Percentiles rank a stretch among this genome's conserved stretches.
Conservation (phyloP, 306 rosid species). For the Vigna mungo region DNA sequence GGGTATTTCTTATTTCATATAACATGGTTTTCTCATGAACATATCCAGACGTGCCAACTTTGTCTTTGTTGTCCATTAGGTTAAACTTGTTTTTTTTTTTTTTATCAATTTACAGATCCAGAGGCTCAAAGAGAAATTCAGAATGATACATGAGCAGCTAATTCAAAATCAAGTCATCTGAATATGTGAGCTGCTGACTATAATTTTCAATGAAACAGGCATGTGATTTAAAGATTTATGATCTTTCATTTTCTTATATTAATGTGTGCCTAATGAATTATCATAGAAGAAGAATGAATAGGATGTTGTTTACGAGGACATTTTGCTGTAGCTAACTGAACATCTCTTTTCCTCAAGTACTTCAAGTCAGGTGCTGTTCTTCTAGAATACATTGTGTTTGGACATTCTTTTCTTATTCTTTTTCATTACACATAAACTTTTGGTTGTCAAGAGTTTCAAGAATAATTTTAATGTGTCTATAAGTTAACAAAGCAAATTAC, state of each 20-base stretch:
- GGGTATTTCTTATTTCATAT: constrained; percentile 62
- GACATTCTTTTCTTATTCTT: constrained; percentile 16
- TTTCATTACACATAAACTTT: constrained; percentile 1
- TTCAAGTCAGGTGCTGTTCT: constrained; percentile 27
- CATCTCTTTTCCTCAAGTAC: neutral
- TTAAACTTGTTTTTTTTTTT: neutral
- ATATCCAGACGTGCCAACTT: constrained; percentile 25
- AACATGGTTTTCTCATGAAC: constrained; percentile 17
- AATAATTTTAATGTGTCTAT: neutral
- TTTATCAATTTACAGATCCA: constrained; percentile 66
- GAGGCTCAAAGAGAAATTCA: constrained; percentile 94
- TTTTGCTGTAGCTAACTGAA: constrained; percentile 10
- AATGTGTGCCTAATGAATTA: constrained; percentile 16
- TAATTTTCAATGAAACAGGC: constrained; percentile 25
- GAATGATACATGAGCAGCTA: constrained; percentile 76
- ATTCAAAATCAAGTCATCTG: constrained; percentile 54
- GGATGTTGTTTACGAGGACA: constrained; percentile 20
- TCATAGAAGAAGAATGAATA: constrained; percentile 25
- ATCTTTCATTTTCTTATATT: constrained; percentile 17
- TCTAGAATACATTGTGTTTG: neutral
- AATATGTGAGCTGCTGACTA: constrained; percentile 32
- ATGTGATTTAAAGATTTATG: constrained; percentile 22
- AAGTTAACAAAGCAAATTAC: neutral
- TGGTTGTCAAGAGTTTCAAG: neutral
- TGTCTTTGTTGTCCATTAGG: constrained; percentile 30